Base-by-base conservation (phyloP, 2,329 filamentous ascomycete species). In the Xylariaceae sp. region DNA sequence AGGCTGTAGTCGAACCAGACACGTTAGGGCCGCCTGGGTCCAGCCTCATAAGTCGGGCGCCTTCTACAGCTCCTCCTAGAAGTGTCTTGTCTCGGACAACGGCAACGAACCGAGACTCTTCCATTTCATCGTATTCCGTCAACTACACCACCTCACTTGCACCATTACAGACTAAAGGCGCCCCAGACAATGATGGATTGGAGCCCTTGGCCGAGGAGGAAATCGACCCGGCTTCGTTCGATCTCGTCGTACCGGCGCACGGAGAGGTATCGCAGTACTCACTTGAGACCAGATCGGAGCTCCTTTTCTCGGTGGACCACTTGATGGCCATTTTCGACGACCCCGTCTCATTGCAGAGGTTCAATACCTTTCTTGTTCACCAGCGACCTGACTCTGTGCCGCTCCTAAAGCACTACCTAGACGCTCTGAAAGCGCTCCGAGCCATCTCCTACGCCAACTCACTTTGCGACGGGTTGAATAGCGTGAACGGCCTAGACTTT, bases 401-500 rank as follows among this genome's bases (percentile, higher is more conserved):
- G 0, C 71, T 88, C 7, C 70, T 91, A 13, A 80, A 84, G 22
- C 89, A 90, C 71, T 90, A 90, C 58, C 75, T 90, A 2, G 85
- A 89, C 60, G 80, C 86, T 0, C 68, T 84, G 51, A 92, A 91
- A 63, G 87, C 87, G 1, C 68, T 89, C 12, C 81, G 83, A 59
- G 86, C 88, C 1, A 83, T 91, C 51, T 76, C 78, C 33, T 90
- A 90, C 60, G 80, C 86, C 17, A 89, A 91, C 65, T 81, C 85
- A 0, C 77, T 90, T 34, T 78, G 83, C 1, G 78, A 81, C 54
- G 77, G 83, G 2, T 72, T 89, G 9, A 75, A 81, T 28, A 75
- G 76, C 0, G 77, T 88, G 13, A 68, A 75, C 5, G 79, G 75
- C 0, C 71, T 81, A 31, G 76, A 78, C 2, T 86, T 87, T 51